Base-by-base conservation (phyloP, 164 flowering plant genomes). In the Berberis thunbergii region DNA sequence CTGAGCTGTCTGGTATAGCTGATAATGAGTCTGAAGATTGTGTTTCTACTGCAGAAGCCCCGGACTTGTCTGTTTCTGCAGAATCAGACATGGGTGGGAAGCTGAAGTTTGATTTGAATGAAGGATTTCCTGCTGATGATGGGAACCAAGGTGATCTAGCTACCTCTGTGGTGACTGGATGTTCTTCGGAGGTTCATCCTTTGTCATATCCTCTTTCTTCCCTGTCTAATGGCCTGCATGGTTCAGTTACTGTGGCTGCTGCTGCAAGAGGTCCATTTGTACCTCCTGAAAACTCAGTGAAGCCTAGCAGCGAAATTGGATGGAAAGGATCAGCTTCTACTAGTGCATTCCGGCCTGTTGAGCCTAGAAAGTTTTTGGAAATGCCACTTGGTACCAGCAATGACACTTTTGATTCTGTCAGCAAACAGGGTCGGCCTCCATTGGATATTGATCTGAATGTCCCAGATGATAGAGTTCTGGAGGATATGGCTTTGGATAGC, bases 321-420 rank as follows among this genome's bases (percentile, higher is more conserved):
- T 94, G 99, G 99, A 94, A 87, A 69, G 99, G 99, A 40, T 91
- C 97, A 43, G 99, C 99, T 45, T 95, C 97, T 7, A 94, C 97
- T 3, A 94, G 99, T 79, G 99, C 99, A 4, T 94, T 94, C 71
- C 84, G 99, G 8, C 93, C 86, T 2, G 99, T 97, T 64, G 99
- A 94, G 73, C 98, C 98, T 1, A 74, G 96, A 67, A 94, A 78
- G 64, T 56, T 61, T 57, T 45, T 68, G 42, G 91, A 90, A 64
- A 67, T 70, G 68, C 78, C 78, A 11, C 43, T 73, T 2, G 54
- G 65, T 62, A 26, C 78, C 4, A 44, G 57, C 44, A 65, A 59
- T 56, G 13, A 52, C 11, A 56, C 76, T 40, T 42, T 72, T 73
- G 85, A 80, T 48, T 49, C 72, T 60, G 13, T 73, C 49, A 63